Evolutionary conservation across 306 rosid genomes (phyloP), one percentile per base, ranked within the genome.

Genomic region (Astragalus glycyphyllos): DNA sequence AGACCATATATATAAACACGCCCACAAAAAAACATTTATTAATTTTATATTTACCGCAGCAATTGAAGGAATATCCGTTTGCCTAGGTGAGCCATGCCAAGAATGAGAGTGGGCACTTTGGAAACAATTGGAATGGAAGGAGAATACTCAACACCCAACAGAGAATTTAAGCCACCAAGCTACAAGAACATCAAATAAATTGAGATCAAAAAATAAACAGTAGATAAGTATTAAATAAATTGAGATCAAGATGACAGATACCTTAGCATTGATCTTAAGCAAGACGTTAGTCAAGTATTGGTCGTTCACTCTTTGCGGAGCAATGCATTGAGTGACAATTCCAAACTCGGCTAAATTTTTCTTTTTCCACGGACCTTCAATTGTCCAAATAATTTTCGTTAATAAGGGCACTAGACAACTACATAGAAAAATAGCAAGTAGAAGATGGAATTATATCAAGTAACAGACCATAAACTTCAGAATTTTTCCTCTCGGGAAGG

Each of bases 61-160:
- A 32, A 90, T 94, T 4, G 97, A 94, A 2, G 98, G 98, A n/a
- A 89, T 53, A 14, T 90, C 97, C 3, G 92, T 62, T 73, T 89
- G 97, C 48, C 99, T 97, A 0, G 97, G 97, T 0, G 99, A 91
- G 8, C 97, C 99, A 75, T 94, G 10, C 97, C 99, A 58, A 95
- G 77, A 55, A 95, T 89, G 48, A 95, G 68, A 2, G 99, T 91
- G 6, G 99, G 99, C 13, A 37, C 77, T 76, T 79, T 89, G 14
- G 96, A 95, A 17, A 95, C 87, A 71, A 87, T 5, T 4, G 99
- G 97, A 23, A 95, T 89, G 12, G 92, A 82, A 34, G 91, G 89
- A 32, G 80, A 5, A 47, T 66, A 79, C 40, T 95, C 99, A 56
- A 87, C 82, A 0, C 92, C 84, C 57, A 91, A 71, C 75, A 89